Evolutionary conservation across 2,329 filamentous ascomycete genomes (phyloP).

Genomic region (Phialophora tarda): DNA sequence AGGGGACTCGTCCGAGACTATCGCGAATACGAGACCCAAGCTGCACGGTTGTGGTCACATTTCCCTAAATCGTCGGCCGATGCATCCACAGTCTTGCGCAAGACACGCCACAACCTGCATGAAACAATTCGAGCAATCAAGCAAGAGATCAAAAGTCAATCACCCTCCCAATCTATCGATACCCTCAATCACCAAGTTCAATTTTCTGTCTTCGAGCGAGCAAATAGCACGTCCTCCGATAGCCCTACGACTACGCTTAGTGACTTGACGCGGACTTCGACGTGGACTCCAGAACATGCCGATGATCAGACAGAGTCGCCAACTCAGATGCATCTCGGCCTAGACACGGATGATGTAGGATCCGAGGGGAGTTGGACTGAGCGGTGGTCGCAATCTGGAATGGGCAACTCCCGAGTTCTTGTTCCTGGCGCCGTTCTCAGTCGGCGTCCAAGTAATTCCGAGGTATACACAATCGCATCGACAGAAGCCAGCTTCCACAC

Average conservation of each 20-base stretch:
- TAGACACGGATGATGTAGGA: constrained; percentile 23
- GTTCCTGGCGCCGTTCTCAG: constrained; percentile 5
- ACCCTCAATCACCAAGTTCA: constrained; percentile 43
- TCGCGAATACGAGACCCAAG: constrained; percentile 56
- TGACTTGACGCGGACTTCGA: constrained; percentile 34
- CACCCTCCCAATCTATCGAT: constrained; percentile 48
- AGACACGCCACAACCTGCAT: constrained; percentile 46
- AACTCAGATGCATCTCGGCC: constrained; percentile 32
- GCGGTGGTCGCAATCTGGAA: constrained; percentile 26
- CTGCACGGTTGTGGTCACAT: constrained; percentile 48
- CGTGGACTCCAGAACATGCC: constrained; percentile 38
- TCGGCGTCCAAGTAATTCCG: constrained; percentile 29
- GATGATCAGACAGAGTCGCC: constrained; percentile 34
- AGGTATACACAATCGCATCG: constrained; percentile 37
- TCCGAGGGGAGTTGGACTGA: constrained; percentile 33
- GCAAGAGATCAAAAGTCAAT: constrained; percentile 50
- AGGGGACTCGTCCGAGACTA: constrained; percentile 53
- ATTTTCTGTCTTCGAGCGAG: constrained; percentile 54
- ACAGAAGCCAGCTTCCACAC: constrained; percentile 24
- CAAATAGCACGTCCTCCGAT: constrained; percentile 53
- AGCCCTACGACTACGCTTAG: constrained; percentile 44
- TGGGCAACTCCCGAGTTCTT: constrained; percentile 22
- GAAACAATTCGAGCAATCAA: constrained; percentile 47
- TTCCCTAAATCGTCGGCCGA: constrained; percentile 46
- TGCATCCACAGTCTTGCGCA: constrained; percentile 43